Base-by-base conservation (phyloP, 2,329 filamentous ascomycete genomes). In the Fusarium denticulatum region DNA sequence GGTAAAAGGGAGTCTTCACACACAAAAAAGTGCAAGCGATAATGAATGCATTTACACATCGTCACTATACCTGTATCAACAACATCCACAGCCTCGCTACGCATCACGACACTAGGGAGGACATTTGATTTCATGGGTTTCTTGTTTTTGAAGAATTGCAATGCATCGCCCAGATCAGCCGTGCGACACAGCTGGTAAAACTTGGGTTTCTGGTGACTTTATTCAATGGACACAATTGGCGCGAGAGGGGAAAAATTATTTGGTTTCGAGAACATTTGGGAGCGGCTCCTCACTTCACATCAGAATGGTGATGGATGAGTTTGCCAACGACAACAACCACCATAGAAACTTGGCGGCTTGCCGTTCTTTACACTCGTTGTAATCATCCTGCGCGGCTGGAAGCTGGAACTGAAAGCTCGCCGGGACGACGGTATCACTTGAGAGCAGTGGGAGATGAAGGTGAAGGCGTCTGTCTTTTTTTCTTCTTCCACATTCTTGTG, bases 281-380 rank as follows among this genome's bases (percentile, higher is more conserved):
- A 52, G 49, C 49, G 26, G 49, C 53, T 66, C 43, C 56, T 60
- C 46, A 74, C 65, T 64, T 77, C 50, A 67, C 60, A 71, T 74
- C 63, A 57, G 58, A 64, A 68, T 50, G 64, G 68, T 60, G 60
- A 62, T 65, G 64, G 69, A 71, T 59, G 67, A 69, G 76, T 74
- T 78, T 69, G 69, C 65, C 68, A 64, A 73, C 73, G 73, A 79
- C 77, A 73, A 76, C 58, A 70, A 77, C 71, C 71, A 70, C 70
- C 57, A 72, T 61, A 66, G 46, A 74, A 65, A 62, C 37, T 69
- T 76, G 79, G 78, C 68, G 72, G 81, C 79, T 80, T 83, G 79
- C 79, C 75, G 76, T 86, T 85, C 82, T 85, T 85, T 87, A 87
- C 86, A 80, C 82, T 86, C 85, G 84, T 88, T 87, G 84, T 86